phyloP scores from a whole-genome alignment of 2,329 filamentous ascomycete genomes.

The Exophiala aquamarina region DNA sequence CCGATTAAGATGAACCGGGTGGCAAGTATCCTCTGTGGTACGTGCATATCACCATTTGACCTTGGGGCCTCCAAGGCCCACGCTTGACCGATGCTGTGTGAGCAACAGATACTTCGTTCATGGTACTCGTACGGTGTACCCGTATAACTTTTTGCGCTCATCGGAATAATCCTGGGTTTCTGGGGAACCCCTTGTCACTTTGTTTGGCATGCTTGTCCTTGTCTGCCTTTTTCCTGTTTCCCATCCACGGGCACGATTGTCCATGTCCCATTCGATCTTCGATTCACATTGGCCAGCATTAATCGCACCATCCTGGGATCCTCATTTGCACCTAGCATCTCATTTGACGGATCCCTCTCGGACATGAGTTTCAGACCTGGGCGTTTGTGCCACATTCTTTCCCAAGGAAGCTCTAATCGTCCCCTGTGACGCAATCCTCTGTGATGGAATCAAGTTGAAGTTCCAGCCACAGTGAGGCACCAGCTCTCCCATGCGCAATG shows the following conservation, averaged over 20 bases:
- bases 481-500: conserved; percentile 7
- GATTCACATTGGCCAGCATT: conserved; percentile 4
- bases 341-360: conserved; percentile 6
- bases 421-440: conserved; percentile 18
- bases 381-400: conserved; percentile 16
- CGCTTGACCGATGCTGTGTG: too few relatives aligned
- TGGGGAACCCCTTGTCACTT: conserved; percentile 14
- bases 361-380: conserved; percentile 6
- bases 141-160: too few relatives aligned
- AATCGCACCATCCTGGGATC: neutral
- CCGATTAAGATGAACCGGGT: too few relatives aligned
- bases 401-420: neutral
- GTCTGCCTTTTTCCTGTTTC: conserved; percentile 5
- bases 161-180: conserved; percentile 1
- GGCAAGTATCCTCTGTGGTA: too few relatives aligned
- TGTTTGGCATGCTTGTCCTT: conserved; percentile 11
- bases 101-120: too few relatives aligned
- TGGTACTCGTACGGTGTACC: too few relatives aligned
- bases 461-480: conserved; percentile 26
- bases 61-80: too few relatives aligned
- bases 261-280: conserved; percentile 9
- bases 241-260: conserved; percentile 16
- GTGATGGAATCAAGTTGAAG: conserved; percentile 13
- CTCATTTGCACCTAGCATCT: neutral
- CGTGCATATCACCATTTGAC: too few relatives aligned